Percentiles rank a stretch among this genome's conserved stretches.
These are phyloP conservation scores for Lichenothelia convexa DNA, from an alignment of 495 filamentous ascomycete species.

Conservation along the genomic window DNA sequence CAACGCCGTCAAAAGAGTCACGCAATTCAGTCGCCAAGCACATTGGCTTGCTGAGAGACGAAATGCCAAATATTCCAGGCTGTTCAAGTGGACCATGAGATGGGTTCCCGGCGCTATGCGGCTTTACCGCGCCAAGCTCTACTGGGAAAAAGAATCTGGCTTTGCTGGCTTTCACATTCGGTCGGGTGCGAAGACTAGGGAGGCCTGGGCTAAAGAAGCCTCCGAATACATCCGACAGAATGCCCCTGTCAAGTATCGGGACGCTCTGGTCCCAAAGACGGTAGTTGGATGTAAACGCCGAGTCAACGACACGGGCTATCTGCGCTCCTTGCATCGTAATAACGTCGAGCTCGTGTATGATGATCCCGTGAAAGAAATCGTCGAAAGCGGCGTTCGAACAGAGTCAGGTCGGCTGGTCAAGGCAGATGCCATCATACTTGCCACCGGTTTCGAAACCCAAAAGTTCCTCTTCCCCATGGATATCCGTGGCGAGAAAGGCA, in stretches of 20 bases:
- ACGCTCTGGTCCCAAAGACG: conserved; percentile 15
- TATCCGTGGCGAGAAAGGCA: conserved; percentile 10
- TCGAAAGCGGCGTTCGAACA: conserved; percentile 8
- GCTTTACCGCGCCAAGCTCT: conserved; percentile 13
- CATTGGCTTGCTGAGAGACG: conserved; percentile 2
- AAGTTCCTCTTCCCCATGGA: conserved; percentile 18
- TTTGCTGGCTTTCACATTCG: conserved; percentile 11
- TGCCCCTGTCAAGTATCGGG: conserved; percentile 15
- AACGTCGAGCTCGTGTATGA: conserved; percentile 15
- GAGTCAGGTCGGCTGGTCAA: conserved; percentile 9
- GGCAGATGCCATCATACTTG: conserved; percentile 17
- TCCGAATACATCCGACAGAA: conserved; percentile 13
- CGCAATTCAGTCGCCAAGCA: conserved; percentile 17
- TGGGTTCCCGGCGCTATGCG: conserved; percentile 16
- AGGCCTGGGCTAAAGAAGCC: conserved; percentile 11
- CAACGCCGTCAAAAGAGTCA: conserved; percentile 8
- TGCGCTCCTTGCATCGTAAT: conserved; percentile 12
- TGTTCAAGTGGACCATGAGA: conserved; percentile 14
- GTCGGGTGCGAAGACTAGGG: conserved; percentile 7
- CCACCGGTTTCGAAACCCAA: conserved; percentile 17
- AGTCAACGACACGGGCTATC: conserved; percentile 17
- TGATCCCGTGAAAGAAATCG: conserved; percentile 13
- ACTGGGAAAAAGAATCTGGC: conserved; percentile 16
- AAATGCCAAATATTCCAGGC: conserved; percentile 8
- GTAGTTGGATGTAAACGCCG: conserved; percentile 19